Conservation (phyloP, 768 basidiomycete genomes). For the Tricholoma sp. region DNA sequence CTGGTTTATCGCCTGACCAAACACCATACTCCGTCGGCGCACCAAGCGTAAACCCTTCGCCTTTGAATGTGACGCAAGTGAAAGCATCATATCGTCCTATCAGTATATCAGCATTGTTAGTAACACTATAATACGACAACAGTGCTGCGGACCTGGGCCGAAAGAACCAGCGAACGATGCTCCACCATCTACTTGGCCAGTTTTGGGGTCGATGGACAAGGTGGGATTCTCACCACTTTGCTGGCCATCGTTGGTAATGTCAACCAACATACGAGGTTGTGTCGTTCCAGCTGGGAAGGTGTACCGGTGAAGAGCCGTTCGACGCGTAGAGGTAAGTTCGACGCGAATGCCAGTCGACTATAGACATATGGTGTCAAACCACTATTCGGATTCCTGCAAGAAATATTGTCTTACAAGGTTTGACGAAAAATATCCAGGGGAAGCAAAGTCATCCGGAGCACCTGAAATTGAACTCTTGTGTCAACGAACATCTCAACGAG, state of each 20-base stretch:
- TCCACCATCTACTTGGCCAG: conserved; percentile 27
- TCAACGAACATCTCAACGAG: too few relatives aligned
- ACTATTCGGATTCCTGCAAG: not conserved
- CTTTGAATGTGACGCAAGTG: conserved; percentile 57
- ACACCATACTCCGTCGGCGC: conserved; percentile 52
- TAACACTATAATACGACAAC: not conserved
- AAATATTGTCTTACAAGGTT: conserved; percentile 29
- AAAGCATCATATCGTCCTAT: conserved; percentile 50
- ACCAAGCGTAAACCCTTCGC: conserved; percentile 40
- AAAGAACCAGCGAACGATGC: not conserved
- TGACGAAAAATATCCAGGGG: conserved; percentile 62
- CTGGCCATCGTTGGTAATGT: conserved; percentile 60
- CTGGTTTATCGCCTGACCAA: conserved; percentile 45
- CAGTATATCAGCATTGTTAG: not conserved
- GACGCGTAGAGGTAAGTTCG: conserved; percentile 54
- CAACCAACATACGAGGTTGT: conserved; percentile 50
- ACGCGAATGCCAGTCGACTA: conserved; percentile 52
- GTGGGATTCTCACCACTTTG: conserved; percentile 43
- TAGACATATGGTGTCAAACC: not conserved
- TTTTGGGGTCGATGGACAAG: conserved; percentile 43
- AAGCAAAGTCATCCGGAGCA: conserved; percentile 53
- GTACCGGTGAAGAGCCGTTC: conserved; percentile 56
- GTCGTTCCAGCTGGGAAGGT: conserved; percentile 45
- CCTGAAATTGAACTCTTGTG: conserved; percentile 30
- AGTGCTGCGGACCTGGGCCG: not conserved